Percentiles rank a stretch among this genome's conserved stretches.
Conservation (phyloP, 257 asterid genomes). For the Jacaranda copaia region DNA sequence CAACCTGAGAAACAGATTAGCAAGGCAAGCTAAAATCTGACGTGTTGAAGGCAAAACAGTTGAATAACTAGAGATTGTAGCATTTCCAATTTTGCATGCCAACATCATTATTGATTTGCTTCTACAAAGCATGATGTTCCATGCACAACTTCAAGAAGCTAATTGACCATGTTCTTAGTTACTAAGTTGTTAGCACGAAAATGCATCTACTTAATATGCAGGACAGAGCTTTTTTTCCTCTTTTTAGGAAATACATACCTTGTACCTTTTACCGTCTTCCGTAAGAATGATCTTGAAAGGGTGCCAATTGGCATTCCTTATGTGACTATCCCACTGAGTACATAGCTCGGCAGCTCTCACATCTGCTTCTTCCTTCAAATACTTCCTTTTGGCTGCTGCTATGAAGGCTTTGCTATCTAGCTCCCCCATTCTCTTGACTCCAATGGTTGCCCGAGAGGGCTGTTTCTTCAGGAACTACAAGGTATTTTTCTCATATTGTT, state of each 20-base stretch:
- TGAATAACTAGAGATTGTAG: background rate
- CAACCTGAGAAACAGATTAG: background rate
- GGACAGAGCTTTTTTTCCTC: no score
- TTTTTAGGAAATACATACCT: constrained; percentile 25
- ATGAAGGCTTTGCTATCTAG: constrained; percentile 59
- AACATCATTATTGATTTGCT: background rate
- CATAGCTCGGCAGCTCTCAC: constrained; percentile 54
- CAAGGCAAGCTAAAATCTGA: background rate
- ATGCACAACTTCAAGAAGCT: background rate
- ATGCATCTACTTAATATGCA: no score
- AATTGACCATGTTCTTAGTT: background rate
- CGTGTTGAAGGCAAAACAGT: background rate
- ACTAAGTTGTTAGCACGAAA: background rate
- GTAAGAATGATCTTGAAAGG: constrained; percentile 49
- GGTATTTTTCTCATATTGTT: background rate
- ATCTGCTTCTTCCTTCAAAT: constrained; percentile 49
- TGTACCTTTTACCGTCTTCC: constrained; percentile 32
- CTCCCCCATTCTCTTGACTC: constrained; percentile 81
- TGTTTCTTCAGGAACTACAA: constrained; percentile 52
- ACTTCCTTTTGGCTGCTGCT: constrained; percentile 66
- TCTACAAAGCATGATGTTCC: background rate
- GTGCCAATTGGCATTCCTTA: constrained; percentile 78
- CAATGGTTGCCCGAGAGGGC: constrained; percentile 45
- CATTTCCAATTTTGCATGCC: background rate
- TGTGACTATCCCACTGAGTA: constrained; percentile 69